Conservation (phyloP, 140 eudicot genomes). For the Stevia rebaudiana region DNA sequence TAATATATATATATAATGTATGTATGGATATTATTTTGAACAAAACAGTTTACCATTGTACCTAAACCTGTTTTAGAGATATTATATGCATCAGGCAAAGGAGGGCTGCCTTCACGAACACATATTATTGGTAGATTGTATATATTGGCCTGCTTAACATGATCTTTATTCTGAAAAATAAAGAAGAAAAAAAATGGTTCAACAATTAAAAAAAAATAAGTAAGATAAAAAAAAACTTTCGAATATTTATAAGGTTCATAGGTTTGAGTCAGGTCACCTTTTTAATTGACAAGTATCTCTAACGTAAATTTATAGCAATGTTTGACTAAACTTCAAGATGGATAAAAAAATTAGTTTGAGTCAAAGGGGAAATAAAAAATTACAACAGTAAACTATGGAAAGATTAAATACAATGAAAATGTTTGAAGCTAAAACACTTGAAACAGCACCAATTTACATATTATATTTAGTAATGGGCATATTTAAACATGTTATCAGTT, state of each 20-base stretch:
- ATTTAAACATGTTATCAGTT: too few relatives aligned
- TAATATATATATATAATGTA: too few relatives aligned
- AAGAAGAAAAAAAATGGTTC: background rate
- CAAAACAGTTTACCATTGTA: conserved; percentile 29
- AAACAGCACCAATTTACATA: too few relatives aligned
- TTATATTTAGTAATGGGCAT: too few relatives aligned
- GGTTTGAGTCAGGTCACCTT: background rate
- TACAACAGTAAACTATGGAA: too few relatives aligned
- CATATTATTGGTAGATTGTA: conserved; percentile 41
- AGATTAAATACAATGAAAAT: too few relatives aligned
- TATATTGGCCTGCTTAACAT: conserved; percentile 16
- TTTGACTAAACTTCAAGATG: too few relatives aligned
- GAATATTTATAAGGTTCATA: background rate
- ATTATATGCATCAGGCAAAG: conserved; percentile 42
- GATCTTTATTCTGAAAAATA: conserved; percentile 28
- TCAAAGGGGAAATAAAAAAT: too few relatives aligned
- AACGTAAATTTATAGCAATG: too few relatives aligned
- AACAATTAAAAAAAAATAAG: background rate
- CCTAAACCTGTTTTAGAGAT: conserved; percentile 32
- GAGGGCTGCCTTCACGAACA: conserved; percentile 51
- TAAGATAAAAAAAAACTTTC: background rate
- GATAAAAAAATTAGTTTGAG: too few relatives aligned
- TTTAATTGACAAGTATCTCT: too few relatives aligned
- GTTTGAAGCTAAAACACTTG: too few relatives aligned
- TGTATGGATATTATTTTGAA: conserved; percentile 10